Evolutionary conservation across 176 grass and related monocot genomes (phyloP).

Genomic region (Oryza nivara): DNA sequence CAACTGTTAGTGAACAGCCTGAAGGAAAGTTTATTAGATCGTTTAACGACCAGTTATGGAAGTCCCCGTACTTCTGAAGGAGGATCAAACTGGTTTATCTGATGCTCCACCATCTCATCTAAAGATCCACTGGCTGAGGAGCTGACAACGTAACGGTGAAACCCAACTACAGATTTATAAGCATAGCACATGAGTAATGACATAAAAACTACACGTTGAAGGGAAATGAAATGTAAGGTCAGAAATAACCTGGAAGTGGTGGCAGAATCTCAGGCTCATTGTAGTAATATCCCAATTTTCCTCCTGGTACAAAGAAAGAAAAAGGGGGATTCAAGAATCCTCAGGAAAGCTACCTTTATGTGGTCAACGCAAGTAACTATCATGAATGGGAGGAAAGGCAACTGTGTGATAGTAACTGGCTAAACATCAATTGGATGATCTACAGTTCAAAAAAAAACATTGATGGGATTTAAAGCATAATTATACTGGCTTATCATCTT

Average conservation of each 20-base stretch:
- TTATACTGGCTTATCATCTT: not conserved
- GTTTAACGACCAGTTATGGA: not conserved
- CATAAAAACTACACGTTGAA: not conserved
- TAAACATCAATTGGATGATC: constrained; percentile 19
- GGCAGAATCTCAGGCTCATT: constrained; percentile 93
- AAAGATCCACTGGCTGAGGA: constrained; percentile 34
- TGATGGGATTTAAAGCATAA: constrained; percentile 20
- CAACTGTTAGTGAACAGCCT: not conserved
- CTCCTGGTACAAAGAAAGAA: constrained; percentile 47
- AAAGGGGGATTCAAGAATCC: constrained; percentile 11
- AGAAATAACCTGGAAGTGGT: constrained; percentile 67
- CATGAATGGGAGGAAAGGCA: constrained; percentile 18
- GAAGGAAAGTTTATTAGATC: not conserved
- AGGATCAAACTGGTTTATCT: constrained; percentile 70
- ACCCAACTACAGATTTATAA: constrained; percentile 55
- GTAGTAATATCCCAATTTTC: constrained; percentile 87
- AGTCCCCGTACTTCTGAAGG: constrained; percentile 55
- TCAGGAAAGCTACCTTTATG: constrained; percentile 14
- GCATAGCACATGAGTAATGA: constrained; percentile 28
- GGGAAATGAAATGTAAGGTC: not conserved
- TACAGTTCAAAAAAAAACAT: not conserved
- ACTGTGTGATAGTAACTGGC: constrained; percentile 11
- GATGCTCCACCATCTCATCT: constrained; percentile 33
- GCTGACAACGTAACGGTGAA: constrained; percentile 56
- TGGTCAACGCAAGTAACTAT: constrained; percentile 27